Percentiles rank a stretch among this genome's conserved stretches.
Evolutionary conservation across 2,329 filamentous ascomycete species (phyloP).

Genomic region (Monosporascus sp.): DNA sequence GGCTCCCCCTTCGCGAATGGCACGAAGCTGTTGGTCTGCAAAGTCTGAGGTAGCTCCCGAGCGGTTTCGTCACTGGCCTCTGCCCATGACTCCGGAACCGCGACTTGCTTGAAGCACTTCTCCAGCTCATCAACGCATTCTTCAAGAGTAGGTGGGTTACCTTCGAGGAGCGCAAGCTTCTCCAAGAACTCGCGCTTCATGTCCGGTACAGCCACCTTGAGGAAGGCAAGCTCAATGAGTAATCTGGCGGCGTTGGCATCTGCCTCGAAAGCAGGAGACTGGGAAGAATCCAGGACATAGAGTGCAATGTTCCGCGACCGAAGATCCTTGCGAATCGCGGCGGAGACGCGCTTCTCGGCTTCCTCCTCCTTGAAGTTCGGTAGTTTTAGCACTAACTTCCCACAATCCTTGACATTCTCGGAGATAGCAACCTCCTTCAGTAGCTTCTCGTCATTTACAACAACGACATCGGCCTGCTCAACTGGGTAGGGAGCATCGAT

Average conservation of each 20-base stretch:
- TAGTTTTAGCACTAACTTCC: conserved; percentile 70
- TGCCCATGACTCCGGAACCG: conserved; percentile 76
- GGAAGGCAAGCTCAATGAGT: conserved; percentile 75
- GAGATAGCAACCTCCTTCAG: conserved; percentile 73
- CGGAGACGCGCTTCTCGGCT: conserved; percentile 77
- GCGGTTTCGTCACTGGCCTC: conserved; percentile 57
- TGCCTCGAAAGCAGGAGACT: conserved; percentile 62
- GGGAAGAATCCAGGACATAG: conserved; percentile 67
- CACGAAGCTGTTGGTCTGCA: conserved; percentile 77
- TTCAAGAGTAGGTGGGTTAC: conserved; percentile 41
- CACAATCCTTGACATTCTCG: conserved; percentile 62
- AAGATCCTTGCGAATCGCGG: conserved; percentile 63
- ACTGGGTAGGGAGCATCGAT: conserved; percentile 81
- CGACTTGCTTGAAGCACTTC: conserved; percentile 64
- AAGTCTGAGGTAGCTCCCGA: conserved; percentile 52
- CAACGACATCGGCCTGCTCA: conserved; percentile 70
- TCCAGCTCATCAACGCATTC: conserved; percentile 64
- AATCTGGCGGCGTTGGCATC: conserved; percentile 56
- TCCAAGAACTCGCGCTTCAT: conserved; percentile 55
- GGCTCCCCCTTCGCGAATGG: conserved; percentile 70
- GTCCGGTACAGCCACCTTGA: conserved; percentile 68
- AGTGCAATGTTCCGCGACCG: conserved; percentile 66
- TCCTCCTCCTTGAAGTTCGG: conserved; percentile 82
- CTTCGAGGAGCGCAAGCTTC: conserved; percentile 59
- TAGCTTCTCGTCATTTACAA: conserved; percentile 74